These are phyloP conservation scores for Clonostachys sp. DNA, from an alignment of 2,329 filamentous ascomycete genomes.

Conservation along the genomic window DNA sequence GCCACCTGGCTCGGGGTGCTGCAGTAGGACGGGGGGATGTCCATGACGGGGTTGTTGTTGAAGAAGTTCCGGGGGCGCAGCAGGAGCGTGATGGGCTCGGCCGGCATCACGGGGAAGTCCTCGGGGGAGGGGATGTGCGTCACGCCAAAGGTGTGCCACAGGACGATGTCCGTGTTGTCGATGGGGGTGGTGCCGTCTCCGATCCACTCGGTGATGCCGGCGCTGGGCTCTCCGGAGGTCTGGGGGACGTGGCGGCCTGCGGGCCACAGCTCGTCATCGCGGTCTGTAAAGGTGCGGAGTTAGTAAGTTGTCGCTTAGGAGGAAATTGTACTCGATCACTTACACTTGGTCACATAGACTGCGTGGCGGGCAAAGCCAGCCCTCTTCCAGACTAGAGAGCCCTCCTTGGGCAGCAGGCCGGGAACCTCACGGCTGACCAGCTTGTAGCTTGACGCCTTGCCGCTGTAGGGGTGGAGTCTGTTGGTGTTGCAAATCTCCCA, in stretches of 20 bases:
- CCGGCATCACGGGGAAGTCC: constrained; percentile 90
- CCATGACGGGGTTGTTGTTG: constrained; percentile 69
- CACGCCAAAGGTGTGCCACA: constrained; percentile 92
- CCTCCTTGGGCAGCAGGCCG: constrained; percentile 71
- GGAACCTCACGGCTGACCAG: constrained; percentile 84
- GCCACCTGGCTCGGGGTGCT: constrained; percentile 67
- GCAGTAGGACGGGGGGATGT: constrained; percentile 73
- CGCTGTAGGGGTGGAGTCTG: constrained; percentile 79
- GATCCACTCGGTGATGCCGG: constrained; percentile 74
- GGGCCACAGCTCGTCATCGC: constrained; percentile 77
- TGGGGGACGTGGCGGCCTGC: constrained; percentile 86
- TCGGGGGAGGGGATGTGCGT: constrained; percentile 87
- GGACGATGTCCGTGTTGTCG: constrained; percentile 79
- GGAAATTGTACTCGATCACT: constrained; percentile 17
- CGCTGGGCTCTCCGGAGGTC: constrained; percentile 73
- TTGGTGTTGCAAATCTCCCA: constrained; percentile 89
- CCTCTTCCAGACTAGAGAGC: constrained; percentile 81
- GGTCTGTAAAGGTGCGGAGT: constrained; percentile 42
- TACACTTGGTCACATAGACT: constrained; percentile 86
- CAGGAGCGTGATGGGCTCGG: constrained; percentile 77
- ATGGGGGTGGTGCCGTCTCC: constrained; percentile 63
- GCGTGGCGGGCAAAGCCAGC: constrained; percentile 85
- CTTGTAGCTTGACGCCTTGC: constrained; percentile 84
- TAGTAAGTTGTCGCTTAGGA: background rate
- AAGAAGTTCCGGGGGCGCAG: constrained; percentile 83